Evolutionary conservation across 108 stramenopile genomes (phyloP).

Genomic region (Cyclotella sp.): DNA sequence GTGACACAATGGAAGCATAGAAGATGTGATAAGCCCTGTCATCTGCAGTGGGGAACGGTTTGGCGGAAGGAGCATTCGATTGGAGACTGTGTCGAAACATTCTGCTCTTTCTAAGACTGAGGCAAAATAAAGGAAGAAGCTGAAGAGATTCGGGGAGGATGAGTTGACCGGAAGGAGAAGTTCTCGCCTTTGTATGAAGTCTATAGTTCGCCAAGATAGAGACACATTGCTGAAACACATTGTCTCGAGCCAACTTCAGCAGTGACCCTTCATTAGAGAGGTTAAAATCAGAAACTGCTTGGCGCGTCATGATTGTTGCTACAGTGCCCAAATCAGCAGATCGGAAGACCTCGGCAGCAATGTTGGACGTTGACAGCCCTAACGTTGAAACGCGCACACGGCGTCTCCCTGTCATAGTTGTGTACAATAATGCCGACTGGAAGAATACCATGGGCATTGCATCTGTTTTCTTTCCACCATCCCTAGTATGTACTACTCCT

Average conservation of each 20-base stretch:
- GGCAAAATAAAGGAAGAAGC: slow-evolving; percentile 86
- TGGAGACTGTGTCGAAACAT: slow-evolving; percentile 64
- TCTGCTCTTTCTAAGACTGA: slow-evolving; percentile 72
- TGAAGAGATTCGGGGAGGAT: slow-evolving; percentile 90
- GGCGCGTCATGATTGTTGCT: slow-evolving; percentile 58
- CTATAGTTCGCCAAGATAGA: slow-evolving; percentile 81
- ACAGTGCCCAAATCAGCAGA: slow-evolving; percentile 69
- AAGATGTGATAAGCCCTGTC: slow-evolving; percentile 73
- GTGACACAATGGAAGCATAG: slow-evolving; percentile 57
- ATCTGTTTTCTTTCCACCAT: slow-evolving; percentile 37
- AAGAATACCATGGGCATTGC: slow-evolving; percentile 59
- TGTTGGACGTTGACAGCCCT: slow-evolving; percentile 58
- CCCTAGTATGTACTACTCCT: slow-evolving; percentile 53
- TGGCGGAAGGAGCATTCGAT: slow-evolving; percentile 10
- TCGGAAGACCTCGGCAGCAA: slow-evolving; percentile 57
- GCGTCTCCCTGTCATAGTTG: slow-evolving; percentile 70
- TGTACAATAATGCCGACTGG: slow-evolving; percentile 84
- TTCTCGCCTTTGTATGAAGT: slow-evolving; percentile 60
- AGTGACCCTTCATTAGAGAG: slow-evolving; percentile 39
- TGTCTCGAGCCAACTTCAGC: slow-evolving; percentile 54
- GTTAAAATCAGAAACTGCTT: slow-evolving; percentile 50
- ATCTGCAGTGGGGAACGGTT: slow-evolving; percentile 74
- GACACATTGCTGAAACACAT: slow-evolving; percentile 57
- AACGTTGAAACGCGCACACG: slow-evolving; percentile 86
- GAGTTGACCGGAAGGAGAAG: slow-evolving; percentile 77